Conservation (phyloP, 192 early-diverging fungal species). For the Gamsiella multidivaricata region DNA sequence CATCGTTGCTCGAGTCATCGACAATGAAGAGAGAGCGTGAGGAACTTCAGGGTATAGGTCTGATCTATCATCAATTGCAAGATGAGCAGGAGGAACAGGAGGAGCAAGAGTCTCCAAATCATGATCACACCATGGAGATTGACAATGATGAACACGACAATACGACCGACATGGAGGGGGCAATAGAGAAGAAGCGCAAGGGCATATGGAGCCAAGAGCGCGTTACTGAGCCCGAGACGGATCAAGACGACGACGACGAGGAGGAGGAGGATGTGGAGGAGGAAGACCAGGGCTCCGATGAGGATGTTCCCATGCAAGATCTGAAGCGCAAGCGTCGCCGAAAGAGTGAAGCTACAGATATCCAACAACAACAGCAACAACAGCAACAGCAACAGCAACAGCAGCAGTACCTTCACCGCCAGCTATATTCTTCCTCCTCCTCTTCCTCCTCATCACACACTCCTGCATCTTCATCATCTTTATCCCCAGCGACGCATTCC, state of each 20-base stretch:
- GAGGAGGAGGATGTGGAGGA: background rate
- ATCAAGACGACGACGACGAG: conserved; percentile 1
- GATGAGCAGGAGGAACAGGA: background rate
- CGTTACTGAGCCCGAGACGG: background rate
- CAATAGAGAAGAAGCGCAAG: background rate
- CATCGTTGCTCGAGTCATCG: no score
- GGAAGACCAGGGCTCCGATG: background rate
- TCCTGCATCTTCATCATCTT: conserved; percentile 5
- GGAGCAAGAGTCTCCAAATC: background rate
- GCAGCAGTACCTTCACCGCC: conserved; percentile 5
- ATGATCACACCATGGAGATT: background rate
- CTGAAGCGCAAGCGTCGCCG: background rate
- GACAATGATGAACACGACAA: background rate
- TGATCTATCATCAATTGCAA: background rate
- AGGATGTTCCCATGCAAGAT: background rate
- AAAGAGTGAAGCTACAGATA: background rate
- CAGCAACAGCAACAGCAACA: conserved; percentile 15
- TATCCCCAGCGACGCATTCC: conserved; percentile 14
- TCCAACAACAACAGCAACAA: conserved; percentile 6
- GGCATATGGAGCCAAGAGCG: no score
- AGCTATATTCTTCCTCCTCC: background rate
- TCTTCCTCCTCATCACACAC: background rate
- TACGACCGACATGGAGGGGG: background rate
- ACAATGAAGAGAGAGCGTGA: no score
- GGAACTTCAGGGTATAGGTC: no score